These are phyloP conservation scores for Kodamaea alishanica DNA, from an alignment of 1,139 yeast genomes.

Conservation along the genomic window DNA sequence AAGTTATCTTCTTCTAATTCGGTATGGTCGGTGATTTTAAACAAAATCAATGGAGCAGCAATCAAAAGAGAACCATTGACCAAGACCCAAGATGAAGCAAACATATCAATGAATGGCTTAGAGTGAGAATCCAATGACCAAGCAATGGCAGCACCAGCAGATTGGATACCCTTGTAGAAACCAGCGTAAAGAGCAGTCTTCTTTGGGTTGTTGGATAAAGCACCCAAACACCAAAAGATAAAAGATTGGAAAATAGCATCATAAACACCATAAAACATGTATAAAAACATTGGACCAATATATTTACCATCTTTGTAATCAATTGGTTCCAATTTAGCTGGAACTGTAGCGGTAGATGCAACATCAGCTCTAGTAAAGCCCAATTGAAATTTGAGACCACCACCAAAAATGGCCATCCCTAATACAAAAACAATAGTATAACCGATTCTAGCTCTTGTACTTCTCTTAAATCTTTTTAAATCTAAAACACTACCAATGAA, in stretches of 20 bases:
- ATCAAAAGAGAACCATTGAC: constrained; percentile 43
- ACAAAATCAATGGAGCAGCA: constrained; percentile 32
- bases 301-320: constrained; percentile 46
- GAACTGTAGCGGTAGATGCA: constrained; percentile 5
- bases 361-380: constrained; percentile 41
- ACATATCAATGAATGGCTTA: constrained; percentile 41
- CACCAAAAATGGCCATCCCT: constrained; percentile 58
- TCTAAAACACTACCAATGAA: constrained; percentile 49
- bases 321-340: constrained; percentile 24
- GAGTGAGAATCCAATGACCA: constrained; percentile 55
- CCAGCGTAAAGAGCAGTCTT: constrained; percentile 58
- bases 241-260: constrained; percentile 59
- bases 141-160: constrained; percentile 60
- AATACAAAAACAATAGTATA: constrained; percentile 39
- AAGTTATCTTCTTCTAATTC: constrained; percentile 33
- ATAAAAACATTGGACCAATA: constrained; percentile 59
- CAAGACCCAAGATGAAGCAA: constrained; percentile 58
- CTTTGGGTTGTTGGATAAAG: constrained; percentile 54
- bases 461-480: constrained; percentile 37
- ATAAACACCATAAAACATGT: constrained; percentile 56
- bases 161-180: constrained; percentile 60
- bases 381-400: constrained; percentile 53
- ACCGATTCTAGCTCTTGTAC: constrained; percentile 45
- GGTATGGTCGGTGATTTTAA: constrained; percentile 44
- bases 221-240: constrained; percentile 56